Percentiles rank a stretch among this genome's conserved stretches.
Conservation (phyloP, 495 filamentous ascomycete species). For the Pseudoneurospora amorphoporcata region DNA sequence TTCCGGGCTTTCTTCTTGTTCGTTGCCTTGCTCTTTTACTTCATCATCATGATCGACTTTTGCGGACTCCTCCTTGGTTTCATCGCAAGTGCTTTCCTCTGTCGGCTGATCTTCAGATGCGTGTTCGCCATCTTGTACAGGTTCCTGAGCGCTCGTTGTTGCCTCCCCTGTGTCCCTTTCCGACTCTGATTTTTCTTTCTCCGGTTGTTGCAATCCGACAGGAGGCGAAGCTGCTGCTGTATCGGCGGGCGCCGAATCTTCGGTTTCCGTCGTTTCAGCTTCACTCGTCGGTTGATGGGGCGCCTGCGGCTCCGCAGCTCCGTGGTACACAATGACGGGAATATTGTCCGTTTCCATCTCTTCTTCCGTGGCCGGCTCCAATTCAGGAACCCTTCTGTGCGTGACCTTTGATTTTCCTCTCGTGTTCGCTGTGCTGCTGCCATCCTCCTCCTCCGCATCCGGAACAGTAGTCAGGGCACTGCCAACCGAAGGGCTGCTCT, state of each 20-base stretch:
- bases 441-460: constrained; percentile 60
- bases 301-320: constrained; percentile 6
- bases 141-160: background rate
- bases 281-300: constrained; percentile 15
- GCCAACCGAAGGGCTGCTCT: constrained; percentile 63
- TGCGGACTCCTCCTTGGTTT: background rate
- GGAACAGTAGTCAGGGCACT: constrained; percentile 60
- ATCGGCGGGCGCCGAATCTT: background rate
- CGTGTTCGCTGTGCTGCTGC: background rate
- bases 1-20: background rate
- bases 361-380: constrained; percentile 26
- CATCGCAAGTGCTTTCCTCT: background rate
- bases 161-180: background rate
- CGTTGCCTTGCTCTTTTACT: background rate
- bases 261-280: background rate
- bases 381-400: background rate
- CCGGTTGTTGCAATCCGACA: background rate
- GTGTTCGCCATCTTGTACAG: background rate
- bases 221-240: background rate
- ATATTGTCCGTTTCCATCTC: constrained; percentile 30
- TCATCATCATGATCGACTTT: background rate
- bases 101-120: background rate
- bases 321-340: constrained; percentile 35
- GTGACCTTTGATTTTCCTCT: background rate
- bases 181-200: background rate